phyloP scores from a whole-genome alignment of 495 filamentous ascomycete species.

The Aspergillus nidulans region DNA sequence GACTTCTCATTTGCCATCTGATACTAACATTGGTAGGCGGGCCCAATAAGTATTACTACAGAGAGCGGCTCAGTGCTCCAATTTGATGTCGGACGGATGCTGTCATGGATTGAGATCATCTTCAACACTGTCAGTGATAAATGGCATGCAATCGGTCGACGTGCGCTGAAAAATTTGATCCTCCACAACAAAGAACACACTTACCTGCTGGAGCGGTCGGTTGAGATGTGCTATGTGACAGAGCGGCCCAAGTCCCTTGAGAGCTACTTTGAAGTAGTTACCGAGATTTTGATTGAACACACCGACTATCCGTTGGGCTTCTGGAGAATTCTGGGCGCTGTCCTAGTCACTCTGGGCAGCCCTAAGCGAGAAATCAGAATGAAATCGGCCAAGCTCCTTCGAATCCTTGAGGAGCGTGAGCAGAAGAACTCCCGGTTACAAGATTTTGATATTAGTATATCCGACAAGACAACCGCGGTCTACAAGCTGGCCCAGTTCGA shows the following conservation, averaged over 20 bases:
- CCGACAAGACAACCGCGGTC: slow-evolving; percentile 95
- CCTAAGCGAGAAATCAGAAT: slow-evolving; percentile 82
- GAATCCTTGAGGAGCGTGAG: slow-evolving; percentile 78
- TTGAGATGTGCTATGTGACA: slow-evolving; percentile 76
- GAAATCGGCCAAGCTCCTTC: slow-evolving; percentile 80
- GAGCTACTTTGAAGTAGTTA: slow-evolving; percentile 93
- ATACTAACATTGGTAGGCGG: slow-evolving; percentile 47
- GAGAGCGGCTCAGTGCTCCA: slow-evolving; percentile 77
- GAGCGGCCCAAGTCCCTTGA: slow-evolving; percentile 73
- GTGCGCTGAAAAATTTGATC: slow-evolving; percentile 86
- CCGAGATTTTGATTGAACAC: slow-evolving; percentile 76
- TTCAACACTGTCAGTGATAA: slow-evolving; percentile 86
- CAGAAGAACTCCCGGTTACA: slow-evolving; percentile 84
- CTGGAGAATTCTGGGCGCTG: slow-evolving; percentile 83
- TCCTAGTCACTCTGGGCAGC: slow-evolving; percentile 85
- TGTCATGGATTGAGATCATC: slow-evolving; percentile 91
- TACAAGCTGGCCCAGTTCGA: slow-evolving; percentile 98
- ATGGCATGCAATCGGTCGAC: slow-evolving; percentile 83
- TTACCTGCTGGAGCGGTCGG: slow-evolving; percentile 78
- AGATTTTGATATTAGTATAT: slow-evolving; percentile 96
- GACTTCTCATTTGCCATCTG: neutral
- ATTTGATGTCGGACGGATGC: slow-evolving; percentile 88
- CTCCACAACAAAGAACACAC: slow-evolving; percentile 82
- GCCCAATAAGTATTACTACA: slow-evolving; percentile 81
- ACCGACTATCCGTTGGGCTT: slow-evolving; percentile 76